These are phyloP conservation scores for Phyllostachys edulis DNA, from an alignment of 176 grass and related monocot species.

Conservation along the genomic window DNA sequence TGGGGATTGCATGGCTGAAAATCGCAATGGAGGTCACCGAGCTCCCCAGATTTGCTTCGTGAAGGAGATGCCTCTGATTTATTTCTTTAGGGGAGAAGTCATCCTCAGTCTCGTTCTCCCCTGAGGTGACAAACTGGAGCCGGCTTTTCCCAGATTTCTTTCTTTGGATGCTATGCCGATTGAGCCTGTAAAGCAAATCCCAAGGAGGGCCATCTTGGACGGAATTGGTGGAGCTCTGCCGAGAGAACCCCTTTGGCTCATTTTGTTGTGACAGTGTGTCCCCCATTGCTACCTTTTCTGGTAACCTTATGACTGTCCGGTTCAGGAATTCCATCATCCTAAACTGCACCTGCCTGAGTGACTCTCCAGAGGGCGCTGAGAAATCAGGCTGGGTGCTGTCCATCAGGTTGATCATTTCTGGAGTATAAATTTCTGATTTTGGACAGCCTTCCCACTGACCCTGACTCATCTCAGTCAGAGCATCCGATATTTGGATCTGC, in stretches of 20 bases:
- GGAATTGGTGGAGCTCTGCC: constrained; percentile 65
- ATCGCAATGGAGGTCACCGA: constrained; percentile 52
- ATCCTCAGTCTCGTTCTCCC: constrained; percentile 67
- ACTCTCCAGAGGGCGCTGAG: constrained; percentile 72
- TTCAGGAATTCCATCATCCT: constrained; percentile 81
- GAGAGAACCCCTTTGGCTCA: constrained; percentile 60
- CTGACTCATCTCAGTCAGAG: constrained; percentile 76
- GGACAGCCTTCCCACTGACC: constrained; percentile 87
- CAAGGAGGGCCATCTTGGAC: constrained; percentile 61
- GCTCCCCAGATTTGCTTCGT: constrained; percentile 38
- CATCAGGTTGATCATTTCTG: constrained; percentile 72
- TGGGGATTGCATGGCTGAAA: constrained; percentile 68
- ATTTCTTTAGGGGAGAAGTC: constrained; percentile 66
- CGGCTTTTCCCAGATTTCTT: constrained; percentile 87
- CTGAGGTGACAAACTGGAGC: constrained; percentile 77
- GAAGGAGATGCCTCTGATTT: constrained; percentile 37
- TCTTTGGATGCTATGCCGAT: constrained; percentile 56
- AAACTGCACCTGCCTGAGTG: constrained; percentile 81
- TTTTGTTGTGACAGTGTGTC: constrained; percentile 48
- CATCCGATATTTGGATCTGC: constrained; percentile 73
- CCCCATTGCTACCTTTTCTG: constrained; percentile 70
- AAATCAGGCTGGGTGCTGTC: constrained; percentile 75
- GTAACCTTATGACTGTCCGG: constrained; percentile 62
- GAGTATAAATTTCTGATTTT: constrained; percentile 72
- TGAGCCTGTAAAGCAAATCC: constrained; percentile 64